Evolutionary conservation across 805 yeast species (phyloP).

Genomic region (Candida sithepensis): DNA sequence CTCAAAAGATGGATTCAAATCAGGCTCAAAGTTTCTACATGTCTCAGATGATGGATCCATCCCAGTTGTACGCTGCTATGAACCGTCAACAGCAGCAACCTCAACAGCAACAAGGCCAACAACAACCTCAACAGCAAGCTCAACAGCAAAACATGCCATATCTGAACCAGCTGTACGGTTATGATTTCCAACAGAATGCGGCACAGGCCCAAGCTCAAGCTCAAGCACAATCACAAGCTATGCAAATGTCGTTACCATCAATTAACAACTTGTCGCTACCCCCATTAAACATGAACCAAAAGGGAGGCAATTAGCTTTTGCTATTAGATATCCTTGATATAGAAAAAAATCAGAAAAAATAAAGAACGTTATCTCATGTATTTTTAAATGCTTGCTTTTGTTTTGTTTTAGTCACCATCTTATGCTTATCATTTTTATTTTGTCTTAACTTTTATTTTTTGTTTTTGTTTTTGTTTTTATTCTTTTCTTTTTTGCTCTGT

Average conservation of each 20-base stretch:
- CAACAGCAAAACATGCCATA: conserved; percentile 14
- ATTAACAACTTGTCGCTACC: conserved; percentile 31
- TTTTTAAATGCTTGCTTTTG: neutral
- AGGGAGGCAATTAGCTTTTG: conserved; percentile 8
- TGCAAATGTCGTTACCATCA: conserved; percentile 26
- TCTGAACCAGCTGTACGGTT: conserved; percentile 19
- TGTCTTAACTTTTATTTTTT: neutral
- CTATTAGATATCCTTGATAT: neutral
- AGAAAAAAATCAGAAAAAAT: neutral
- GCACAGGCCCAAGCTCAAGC: conserved; percentile 8
- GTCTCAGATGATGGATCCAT: conserved; percentile 23
- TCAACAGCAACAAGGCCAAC: conserved; percentile 6
- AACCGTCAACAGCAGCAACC: conserved; percentile 21
- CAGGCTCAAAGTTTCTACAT: conserved; percentile 20
- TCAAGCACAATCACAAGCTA: conserved; percentile 13
- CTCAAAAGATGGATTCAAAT: conserved; percentile 14
- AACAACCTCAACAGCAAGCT: conserved; percentile 4
- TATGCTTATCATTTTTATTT: neutral
- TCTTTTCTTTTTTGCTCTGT: neutral
- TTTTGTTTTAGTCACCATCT: neutral
- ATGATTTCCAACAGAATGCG: conserved; percentile 17
- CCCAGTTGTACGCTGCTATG: conserved; percentile 21
- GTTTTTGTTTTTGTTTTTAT: neutral
- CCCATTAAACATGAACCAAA: conserved; percentile 29
- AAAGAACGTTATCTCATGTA: neutral